Evolutionary conservation across 2,329 filamentous ascomycete species (phyloP), one percentile per base, ranked within the genome.

Genomic region (Venturia nashicola): DNA sequence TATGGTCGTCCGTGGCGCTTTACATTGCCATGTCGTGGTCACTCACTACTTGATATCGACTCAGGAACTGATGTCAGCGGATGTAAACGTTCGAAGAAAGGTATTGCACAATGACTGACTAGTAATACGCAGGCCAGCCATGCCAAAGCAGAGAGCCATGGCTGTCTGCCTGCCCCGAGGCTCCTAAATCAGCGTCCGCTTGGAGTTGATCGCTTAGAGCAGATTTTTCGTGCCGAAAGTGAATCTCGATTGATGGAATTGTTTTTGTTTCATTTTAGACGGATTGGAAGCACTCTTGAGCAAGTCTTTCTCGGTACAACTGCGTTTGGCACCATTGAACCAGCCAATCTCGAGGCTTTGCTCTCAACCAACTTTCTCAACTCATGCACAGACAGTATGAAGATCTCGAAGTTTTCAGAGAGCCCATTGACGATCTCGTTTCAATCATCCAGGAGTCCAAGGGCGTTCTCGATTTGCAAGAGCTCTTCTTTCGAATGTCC

Each of bases 351-450:
- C 64, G 79, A 80, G 68, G 72, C 74, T 0, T 72, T 80, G 8
- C 72, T 79, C 60, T 75, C 75, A 48, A 67, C 76, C 11, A 75
- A n/a, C n/a, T n/a, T n/a, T n/a, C 92, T 0, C 90, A 95, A 70
- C 96, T 96, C 74, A 86, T 91, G 70, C 88, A 88, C 69, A 89
- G 94, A 70, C 88, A 91, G 27, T 84, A 96, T 44, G 88, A 87
- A 67, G 90, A 96, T 73, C 77, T 96, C 65, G 82, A 90, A 61
- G 86, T 87, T 65, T 92, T 96, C 71, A 91, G 96, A 76, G 78
- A 80, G 27, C 90, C 71, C 2, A 84, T 88, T 72, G 76, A 96
- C 71, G 82, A 92, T 32, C 81, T 89, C 70, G 82, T 85, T 0
- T 79, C 96, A 20, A 84, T 94, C 72, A 78, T 80, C 20, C 81